Percentiles rank a stretch among this genome's conserved stretches.
Conservation (phyloP, 1,284 basidiomycete species). For the Sporisorium scitamineum region DNA sequence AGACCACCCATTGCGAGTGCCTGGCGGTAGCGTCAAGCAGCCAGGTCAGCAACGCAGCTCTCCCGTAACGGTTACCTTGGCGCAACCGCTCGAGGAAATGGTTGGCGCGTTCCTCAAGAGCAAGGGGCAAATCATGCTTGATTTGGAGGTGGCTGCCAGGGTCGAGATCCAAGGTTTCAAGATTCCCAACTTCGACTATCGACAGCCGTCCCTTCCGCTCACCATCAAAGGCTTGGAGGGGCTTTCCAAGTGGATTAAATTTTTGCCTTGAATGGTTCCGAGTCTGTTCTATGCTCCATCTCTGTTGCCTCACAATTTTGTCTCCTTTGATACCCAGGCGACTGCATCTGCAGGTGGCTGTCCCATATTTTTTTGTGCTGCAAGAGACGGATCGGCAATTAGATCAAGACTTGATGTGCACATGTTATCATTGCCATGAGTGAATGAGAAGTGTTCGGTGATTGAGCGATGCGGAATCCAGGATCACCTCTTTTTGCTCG, state of each 20-base stretch:
- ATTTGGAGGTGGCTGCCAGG: conserved; percentile 50
- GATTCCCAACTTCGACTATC: conserved; percentile 55
- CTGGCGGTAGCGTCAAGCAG: conserved; percentile 41
- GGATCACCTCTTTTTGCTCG: conserved; percentile 48
- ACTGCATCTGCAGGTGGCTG: background rate
- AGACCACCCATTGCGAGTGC: conserved; percentile 39
- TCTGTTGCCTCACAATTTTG: background rate
- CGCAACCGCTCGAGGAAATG: conserved; percentile 53
- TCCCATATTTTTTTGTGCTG: background rate
- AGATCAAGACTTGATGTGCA: conserved; percentile 4
- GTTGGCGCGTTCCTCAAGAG: conserved; percentile 55
- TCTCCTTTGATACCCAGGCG: conserved; percentile 5
- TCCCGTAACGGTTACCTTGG: conserved; percentile 43
- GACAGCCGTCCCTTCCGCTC: conserved; percentile 53
- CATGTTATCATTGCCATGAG: background rate
- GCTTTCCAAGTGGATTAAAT: conserved; percentile 53
- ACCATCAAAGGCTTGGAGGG: conserved; percentile 52
- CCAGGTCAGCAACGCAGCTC: conserved; percentile 37
- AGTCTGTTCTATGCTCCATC: background rate
- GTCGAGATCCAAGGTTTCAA: conserved; percentile 55
- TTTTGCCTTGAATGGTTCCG: conserved; percentile 13
- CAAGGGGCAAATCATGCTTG: conserved; percentile 55
- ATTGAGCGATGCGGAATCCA: background rate
- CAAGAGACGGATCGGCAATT: background rate
- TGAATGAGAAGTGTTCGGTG: background rate